Conservation (phyloP, 305 asterid genomes). For the Fraxinus velutina region DNA sequence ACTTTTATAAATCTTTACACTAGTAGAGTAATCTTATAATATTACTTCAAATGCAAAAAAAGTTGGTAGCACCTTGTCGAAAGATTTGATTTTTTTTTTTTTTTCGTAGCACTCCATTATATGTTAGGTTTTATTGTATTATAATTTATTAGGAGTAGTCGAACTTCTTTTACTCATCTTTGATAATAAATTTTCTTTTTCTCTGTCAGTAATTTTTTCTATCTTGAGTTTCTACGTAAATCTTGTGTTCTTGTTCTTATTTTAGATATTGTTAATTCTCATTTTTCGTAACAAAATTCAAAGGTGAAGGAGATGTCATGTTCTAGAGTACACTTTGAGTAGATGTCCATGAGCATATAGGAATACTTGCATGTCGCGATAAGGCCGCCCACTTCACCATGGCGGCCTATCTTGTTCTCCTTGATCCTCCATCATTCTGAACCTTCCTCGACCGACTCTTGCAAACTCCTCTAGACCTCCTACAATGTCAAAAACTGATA, state of each 20-base stretch:
- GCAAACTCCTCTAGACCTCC: not conserved
- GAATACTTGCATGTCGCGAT: not conserved
- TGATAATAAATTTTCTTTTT: no score
- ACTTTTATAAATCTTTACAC: not conserved
- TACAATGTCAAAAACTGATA: not conserved
- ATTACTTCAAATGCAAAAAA: not conserved
- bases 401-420: not conserved
- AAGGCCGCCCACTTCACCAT: not conserved
- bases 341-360: not conserved
- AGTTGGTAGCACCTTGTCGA: not conserved
- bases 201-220: no score
- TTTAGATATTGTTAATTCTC: no score
- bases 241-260: no score
- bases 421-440: not conserved
- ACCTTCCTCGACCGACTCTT: not conserved
- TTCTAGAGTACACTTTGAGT: not conserved
- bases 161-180: no score
- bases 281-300: not conserved
- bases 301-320: not conserved
- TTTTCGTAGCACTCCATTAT: no score
- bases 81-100: no score
- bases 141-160: no score
- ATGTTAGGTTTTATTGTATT: no score
- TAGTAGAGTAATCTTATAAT: no score
- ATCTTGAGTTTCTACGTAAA: no score